phyloP scores from a whole-genome alignment of 2,329 filamentous ascomycete species.

The Lasiodiplodia hormozganensis region DNA sequence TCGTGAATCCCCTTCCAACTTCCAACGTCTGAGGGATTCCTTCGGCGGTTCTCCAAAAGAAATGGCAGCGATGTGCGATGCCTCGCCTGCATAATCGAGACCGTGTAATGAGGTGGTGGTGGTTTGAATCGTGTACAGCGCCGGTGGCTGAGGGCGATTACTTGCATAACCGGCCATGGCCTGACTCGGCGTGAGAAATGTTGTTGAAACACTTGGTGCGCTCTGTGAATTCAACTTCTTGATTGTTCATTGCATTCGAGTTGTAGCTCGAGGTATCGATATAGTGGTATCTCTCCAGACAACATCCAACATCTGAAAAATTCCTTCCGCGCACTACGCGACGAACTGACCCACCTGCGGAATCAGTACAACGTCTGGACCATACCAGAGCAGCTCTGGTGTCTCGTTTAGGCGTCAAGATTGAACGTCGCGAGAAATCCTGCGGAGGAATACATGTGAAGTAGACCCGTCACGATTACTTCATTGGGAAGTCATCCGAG shows the following conservation, averaged over 20 bases:
- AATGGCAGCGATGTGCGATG: neutral
- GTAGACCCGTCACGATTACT: neutral
- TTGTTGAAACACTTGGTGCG: neutral
- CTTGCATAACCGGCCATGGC: neutral
- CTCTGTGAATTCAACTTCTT: neutral
- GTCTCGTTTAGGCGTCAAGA: neutral
- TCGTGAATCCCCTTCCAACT: neutral
- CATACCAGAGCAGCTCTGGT: neutral
- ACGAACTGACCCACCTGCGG: neutral
- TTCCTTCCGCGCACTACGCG: neutral
- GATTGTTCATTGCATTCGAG: too few species aligned
- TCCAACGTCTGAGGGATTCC: slow-evolving; percentile 11
- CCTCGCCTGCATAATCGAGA: neutral
- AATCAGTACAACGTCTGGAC: neutral
- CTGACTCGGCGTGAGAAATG: too few species aligned
- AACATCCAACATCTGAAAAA: slow-evolving; percentile 8
- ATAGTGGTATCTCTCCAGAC: neutral
- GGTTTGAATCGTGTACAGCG: neutral
- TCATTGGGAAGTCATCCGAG: neutral
- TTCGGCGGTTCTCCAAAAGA: neutral
- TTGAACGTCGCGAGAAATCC: neutral
- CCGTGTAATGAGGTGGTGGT: too few species aligned
- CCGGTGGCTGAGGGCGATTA: neutral
- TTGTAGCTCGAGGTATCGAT: neutral
- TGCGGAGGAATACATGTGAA: neutral